phyloP scores from a whole-genome alignment of 257 asterid genomes.

The Paraleonurus japonicus region DNA sequence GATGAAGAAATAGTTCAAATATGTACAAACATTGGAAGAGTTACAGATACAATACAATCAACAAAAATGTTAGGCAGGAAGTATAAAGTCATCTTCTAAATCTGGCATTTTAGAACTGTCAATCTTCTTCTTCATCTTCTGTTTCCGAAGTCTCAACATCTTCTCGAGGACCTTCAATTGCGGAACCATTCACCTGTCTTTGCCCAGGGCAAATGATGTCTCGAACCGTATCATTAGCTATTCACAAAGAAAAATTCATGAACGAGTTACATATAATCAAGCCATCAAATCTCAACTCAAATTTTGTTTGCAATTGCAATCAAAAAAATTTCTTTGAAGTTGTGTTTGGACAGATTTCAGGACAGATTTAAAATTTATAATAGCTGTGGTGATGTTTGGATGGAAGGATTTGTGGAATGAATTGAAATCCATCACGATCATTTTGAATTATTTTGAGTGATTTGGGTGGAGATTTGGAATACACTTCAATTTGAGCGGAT shows the following conservation, averaged over 20 bases:
- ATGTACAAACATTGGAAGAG: neutral
- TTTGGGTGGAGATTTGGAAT: neutral
- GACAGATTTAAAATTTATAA: neutral
- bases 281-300: neutral
- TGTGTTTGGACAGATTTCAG: neutral
- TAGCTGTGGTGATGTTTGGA: neutral
- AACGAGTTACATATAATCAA: neutral
- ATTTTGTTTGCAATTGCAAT: neutral
- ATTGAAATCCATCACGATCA: neutral
- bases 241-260: slow-evolving; percentile 16
- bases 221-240: slow-evolving; percentile 37
- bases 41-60: slow-evolving; percentile 13
- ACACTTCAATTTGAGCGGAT: neutral
- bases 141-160: slow-evolving; percentile 52
- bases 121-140: slow-evolving; percentile 41
- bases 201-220: slow-evolving; percentile 49
- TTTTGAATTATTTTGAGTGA: neutral
- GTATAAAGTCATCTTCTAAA: neutral
- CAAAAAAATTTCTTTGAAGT: neutral
- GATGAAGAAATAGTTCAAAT: neutral
- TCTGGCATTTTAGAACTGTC: neutral
- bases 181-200: slow-evolving; percentile 31
- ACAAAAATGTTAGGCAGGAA: neutral
- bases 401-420: neutral
- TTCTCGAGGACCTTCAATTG: slow-evolving; percentile 48